A percentile compares a stretch with the other conserved stretches of the same genome.
phyloP scores from a whole-genome alignment of 192 early-diverging fungal species.

The Mortierella alpina region DNA sequence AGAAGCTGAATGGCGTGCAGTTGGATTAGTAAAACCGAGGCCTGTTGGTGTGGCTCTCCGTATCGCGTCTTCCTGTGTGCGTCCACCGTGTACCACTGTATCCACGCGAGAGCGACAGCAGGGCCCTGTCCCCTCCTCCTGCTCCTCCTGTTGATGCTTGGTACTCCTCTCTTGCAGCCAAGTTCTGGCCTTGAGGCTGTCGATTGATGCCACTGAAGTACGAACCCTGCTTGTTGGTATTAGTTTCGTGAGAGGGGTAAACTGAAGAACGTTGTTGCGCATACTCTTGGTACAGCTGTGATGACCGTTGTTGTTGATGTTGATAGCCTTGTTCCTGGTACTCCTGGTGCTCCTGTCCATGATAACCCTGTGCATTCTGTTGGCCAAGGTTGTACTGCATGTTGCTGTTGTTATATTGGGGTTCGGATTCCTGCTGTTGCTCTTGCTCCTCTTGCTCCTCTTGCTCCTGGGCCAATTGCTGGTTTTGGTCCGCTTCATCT shows the following conservation, averaged over 20 bases:
- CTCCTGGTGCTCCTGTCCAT: constrained; percentile 11
- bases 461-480: constrained; percentile 1
- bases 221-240: constrained; percentile 6
- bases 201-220: not conserved
- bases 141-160: constrained; percentile 20
- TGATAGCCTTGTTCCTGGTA: constrained; percentile 6
- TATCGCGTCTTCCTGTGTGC: not conserved
- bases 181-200: constrained; percentile 1
- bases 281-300: not conserved
- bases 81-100: constrained; percentile 18
- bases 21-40: constrained; percentile 19
- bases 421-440: not conserved
- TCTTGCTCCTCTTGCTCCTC: not conserved
- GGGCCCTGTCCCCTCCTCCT: constrained; percentile 10
- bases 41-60: constrained; percentile 19
- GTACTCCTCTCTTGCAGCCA: constrained; percentile 37
- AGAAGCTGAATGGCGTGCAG: no score
- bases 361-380: not conserved
- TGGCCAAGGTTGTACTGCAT: not conserved
- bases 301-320: constrained; percentile 14
- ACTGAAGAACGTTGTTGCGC: not conserved
- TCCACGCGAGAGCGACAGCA: constrained; percentile 27
- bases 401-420: not conserved
- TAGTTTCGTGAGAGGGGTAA: not conserved
- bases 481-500: not conserved